phyloP scores from a whole-genome alignment of 73 alveolate genomes.

The Tetrahymena malaccensis region DNA sequence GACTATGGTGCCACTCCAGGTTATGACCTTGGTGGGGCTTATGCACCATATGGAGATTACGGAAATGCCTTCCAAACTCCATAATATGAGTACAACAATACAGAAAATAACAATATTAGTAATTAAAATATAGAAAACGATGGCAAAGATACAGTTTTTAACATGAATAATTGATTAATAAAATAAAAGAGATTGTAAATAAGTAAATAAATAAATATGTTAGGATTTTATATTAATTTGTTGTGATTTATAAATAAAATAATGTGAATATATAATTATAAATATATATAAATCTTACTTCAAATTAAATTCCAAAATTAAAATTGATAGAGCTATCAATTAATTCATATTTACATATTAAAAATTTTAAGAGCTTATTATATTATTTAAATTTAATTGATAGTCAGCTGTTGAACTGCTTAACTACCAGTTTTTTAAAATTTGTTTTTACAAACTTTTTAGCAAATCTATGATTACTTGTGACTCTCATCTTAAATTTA shows the following conservation, averaged over 20 bases:
- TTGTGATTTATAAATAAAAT: too few relatives aligned
- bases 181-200: too few relatives aligned
- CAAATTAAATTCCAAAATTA: too few relatives aligned
- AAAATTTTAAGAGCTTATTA: too few relatives aligned
- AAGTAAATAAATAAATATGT: too few relatives aligned
- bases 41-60: not conserved
- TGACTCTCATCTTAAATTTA: not conserved
- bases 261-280: too few relatives aligned
- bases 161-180: not conserved
- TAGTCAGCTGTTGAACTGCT: not conserved
- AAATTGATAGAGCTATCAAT: too few relatives aligned
- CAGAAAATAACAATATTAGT: not conserved
- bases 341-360: too few relatives aligned
- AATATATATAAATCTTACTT: too few relatives aligned
- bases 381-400: not conserved
- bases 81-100: not conserved
- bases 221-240: too few relatives aligned
- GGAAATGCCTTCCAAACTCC: not conserved
- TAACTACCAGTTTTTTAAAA: not conserved
- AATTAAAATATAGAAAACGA: not conserved
- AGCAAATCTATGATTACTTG: not conserved
- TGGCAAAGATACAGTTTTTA: not conserved
- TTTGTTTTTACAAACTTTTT: not conserved
- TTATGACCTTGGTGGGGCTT: not conserved
- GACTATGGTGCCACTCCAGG: not conserved